Evolutionary conservation across 2,329 filamentous ascomycete genomes (phyloP).

Genomic region (Macrophomina pseudophaseolina): DNA sequence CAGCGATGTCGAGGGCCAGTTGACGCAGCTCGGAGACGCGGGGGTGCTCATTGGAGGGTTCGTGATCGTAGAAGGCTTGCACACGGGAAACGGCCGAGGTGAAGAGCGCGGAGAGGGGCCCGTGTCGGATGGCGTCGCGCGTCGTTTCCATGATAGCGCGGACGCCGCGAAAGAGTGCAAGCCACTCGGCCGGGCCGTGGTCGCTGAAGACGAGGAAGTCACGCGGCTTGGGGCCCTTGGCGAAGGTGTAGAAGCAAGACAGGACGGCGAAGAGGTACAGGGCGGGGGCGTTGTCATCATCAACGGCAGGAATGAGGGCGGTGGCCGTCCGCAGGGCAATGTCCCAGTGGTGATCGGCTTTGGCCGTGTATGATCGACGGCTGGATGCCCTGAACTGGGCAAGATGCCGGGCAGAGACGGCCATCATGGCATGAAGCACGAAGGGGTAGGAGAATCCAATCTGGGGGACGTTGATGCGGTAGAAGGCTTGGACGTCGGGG

Average conservation of each 20-base stretch:
- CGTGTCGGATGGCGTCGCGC: neutral
- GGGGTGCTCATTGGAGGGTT: neutral
- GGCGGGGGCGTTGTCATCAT: neutral
- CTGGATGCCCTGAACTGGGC: neutral
- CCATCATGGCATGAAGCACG: conserved; percentile 51
- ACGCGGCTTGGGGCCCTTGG: conserved; percentile 7
- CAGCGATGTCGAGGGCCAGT: neutral
- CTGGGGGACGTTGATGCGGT: conserved; percentile 34
- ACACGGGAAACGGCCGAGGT: neutral
- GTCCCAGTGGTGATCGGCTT: conserved; percentile 11
- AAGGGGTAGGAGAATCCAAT: conserved; percentile 50
- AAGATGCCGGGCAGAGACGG: conserved; percentile 52
- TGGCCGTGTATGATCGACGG: conserved; percentile 1
- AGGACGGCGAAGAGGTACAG: conserved; percentile 22
- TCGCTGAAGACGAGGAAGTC: conserved; percentile 25
- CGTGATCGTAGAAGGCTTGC: neutral
- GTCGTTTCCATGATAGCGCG: conserved; percentile 17
- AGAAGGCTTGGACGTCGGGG: conserved; percentile 33
- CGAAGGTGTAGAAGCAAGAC: conserved; percentile 18
- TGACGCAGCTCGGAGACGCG: conserved; percentile 5
- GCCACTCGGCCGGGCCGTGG: conserved; percentile 17
- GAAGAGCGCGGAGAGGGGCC: conserved; percentile 4
- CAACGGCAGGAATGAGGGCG: neutral
- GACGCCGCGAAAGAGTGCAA: conserved; percentile 16
- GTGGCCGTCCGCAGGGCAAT: conserved; percentile 2